Evolutionary conservation across 176 grass and related monocot species (phyloP).

Genomic region (Canna indica): DNA sequence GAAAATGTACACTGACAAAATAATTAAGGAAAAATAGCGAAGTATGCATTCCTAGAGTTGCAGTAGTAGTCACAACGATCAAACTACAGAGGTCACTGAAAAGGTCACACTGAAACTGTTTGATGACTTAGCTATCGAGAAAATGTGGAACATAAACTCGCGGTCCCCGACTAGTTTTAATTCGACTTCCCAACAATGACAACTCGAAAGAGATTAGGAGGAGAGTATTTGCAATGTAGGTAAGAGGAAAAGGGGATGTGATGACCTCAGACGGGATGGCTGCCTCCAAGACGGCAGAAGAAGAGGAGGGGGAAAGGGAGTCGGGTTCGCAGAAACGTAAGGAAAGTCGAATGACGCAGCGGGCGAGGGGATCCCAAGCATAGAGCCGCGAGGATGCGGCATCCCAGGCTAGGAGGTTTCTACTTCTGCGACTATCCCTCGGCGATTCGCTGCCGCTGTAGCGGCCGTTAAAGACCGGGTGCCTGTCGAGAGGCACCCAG

Average conservation of each 20-base stretch:
- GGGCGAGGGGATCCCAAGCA: slow-evolving; percentile 45
- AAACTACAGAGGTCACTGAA: background rate
- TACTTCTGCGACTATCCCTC: background rate
- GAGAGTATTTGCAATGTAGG: background rate
- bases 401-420: slow-evolving; percentile 50
- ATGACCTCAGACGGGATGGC: slow-evolving; percentile 73
- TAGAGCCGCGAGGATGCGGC: slow-evolving; percentile 56
- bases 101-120: background rate
- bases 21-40: background rate
- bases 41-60: background rate
- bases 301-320: slow-evolving; percentile 14
- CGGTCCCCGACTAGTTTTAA: background rate
- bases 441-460: background rate
- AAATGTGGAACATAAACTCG: background rate
- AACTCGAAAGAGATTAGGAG: background rate
- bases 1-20: background rate
- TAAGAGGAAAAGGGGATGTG: background rate
- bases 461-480: slow-evolving; percentile 22
- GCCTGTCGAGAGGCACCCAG: slow-evolving; percentile 39
- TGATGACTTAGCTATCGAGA: background rate
- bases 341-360: slow-evolving; percentile 46
- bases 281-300: slow-evolving; percentile 44
- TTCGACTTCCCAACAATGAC: background rate
- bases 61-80: background rate
- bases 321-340: slow-evolving; percentile 53